phyloP scores from a whole-genome alignment of 2,329 filamentous ascomycete genomes.

The Cladosporium sp. region DNA sequence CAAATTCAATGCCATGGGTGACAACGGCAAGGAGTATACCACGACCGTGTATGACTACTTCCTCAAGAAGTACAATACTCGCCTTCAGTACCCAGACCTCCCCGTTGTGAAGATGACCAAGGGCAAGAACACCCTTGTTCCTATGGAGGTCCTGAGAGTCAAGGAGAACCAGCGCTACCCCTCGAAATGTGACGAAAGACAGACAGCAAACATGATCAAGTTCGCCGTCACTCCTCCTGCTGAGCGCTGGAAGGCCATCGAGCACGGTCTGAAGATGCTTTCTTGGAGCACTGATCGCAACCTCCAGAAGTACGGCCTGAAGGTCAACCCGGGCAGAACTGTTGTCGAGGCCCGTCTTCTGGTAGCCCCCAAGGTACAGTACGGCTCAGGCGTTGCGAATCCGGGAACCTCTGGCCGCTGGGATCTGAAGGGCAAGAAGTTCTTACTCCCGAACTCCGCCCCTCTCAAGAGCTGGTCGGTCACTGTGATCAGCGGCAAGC shows the following conservation, averaged over 20 bases:
- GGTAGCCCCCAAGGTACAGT: constrained; percentile 69
- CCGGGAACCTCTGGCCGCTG: constrained; percentile 74
- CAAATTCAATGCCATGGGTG: constrained; percentile 44
- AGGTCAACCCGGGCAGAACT: constrained; percentile 66
- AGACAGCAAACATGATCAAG: constrained; percentile 80
- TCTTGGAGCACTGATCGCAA: constrained; percentile 70
- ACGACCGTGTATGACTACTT: constrained; percentile 64
- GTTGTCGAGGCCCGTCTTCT: constrained; percentile 69
- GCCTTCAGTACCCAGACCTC: constrained; percentile 49
- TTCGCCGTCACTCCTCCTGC: constrained; percentile 80
- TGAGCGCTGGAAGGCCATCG: constrained; percentile 68
- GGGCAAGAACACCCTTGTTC: constrained; percentile 51
- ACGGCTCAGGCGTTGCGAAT: constrained; percentile 56
- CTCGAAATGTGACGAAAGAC: constrained; percentile 59
- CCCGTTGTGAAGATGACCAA: constrained; percentile 62
- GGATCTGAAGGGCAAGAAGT: constrained; percentile 83
- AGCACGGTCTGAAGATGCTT: constrained; percentile 66
- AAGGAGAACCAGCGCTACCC: constrained; percentile 59
- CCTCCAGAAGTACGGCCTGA: constrained; percentile 72
- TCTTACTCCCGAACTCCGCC: constrained; percentile 63
- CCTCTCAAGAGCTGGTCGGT: constrained; percentile 74
- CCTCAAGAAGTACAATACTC: constrained; percentile 53
- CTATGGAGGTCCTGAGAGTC: constrained; percentile 59
- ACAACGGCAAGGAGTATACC: constrained; percentile 39
- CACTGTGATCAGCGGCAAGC: constrained; percentile 62